A percentile compares a stretch with the other conserved stretches of the same genome.
Evolutionary conservation across 2,329 filamentous ascomycete genomes (phyloP).

Genomic region (Cladosporium oxysporum): DNA sequence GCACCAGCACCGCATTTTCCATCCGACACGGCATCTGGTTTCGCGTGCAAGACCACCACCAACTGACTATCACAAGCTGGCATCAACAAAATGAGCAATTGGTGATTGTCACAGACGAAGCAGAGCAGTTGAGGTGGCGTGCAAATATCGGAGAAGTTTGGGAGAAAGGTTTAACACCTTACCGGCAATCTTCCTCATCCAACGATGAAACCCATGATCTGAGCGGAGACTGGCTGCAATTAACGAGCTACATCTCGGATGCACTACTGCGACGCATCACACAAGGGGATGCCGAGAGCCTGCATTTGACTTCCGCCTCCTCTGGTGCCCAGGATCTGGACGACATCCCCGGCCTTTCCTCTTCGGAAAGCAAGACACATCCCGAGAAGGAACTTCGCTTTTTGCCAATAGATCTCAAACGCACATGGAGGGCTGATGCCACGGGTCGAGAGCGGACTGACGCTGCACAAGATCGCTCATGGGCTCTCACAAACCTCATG

Average conservation of each 20-base stretch:
- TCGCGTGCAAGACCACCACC: conserved; percentile 32
- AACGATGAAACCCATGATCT: conserved; percentile 42
- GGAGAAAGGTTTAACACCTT: conserved; percentile 54
- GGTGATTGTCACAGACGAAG: conserved; percentile 43
- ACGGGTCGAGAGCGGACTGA: conserved; percentile 64
- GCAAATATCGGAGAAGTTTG: conserved; percentile 59
- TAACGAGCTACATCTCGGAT: conserved; percentile 54
- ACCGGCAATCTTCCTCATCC: conserved; percentile 43
- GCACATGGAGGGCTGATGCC: conserved; percentile 63
- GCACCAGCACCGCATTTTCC: conserved; percentile 59
- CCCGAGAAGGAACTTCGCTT: conserved; percentile 53
- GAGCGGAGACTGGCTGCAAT: conserved; percentile 54
- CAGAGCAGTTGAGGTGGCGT: conserved; percentile 51
- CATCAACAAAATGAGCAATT: conserved; percentile 49
- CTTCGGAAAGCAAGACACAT: conserved; percentile 35
- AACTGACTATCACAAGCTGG: conserved; percentile 61
- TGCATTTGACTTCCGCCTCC: conserved; percentile 60
- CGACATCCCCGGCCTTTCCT: conserved; percentile 58
- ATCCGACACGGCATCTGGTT: conserved; percentile 66
- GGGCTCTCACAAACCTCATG: conserved; percentile 59
- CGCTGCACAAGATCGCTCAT: conserved; percentile 62
- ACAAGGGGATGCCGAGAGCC: conserved; percentile 49
- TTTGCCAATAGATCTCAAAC: conserved; percentile 61
- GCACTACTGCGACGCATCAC: conserved; percentile 54
- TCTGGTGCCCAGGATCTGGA: conserved; percentile 59